Conservation (phyloP, 2,329 filamentous ascomycete genomes). For the Grosmannia serpens region DNA sequence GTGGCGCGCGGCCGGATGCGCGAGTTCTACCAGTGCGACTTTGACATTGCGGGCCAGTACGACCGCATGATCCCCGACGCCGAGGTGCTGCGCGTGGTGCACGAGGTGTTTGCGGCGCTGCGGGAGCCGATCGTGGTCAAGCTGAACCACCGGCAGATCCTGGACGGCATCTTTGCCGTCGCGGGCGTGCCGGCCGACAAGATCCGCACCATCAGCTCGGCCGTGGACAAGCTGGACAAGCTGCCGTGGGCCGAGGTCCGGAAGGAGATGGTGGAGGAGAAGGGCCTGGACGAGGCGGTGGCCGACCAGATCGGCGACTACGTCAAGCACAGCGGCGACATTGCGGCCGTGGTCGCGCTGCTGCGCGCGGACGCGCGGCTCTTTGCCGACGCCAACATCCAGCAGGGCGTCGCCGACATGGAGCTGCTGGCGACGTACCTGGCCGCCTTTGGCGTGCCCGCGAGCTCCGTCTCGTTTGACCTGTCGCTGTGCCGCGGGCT, state of each 20-base stretch:
- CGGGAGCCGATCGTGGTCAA: conserved; percentile 69
- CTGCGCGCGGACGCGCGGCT: conserved; percentile 58
- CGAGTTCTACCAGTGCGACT: conserved; percentile 96
- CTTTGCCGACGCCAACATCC: conserved; percentile 60
- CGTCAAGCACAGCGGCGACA: conserved; percentile 31
- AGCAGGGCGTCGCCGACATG: conserved; percentile 73
- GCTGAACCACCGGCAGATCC: conserved; percentile 87
- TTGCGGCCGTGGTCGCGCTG: conserved; percentile 57
- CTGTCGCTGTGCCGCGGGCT: conserved; percentile 72
- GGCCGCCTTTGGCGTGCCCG: conserved; percentile 55
- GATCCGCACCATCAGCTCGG: conserved; percentile 79
- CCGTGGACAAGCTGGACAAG: conserved; percentile 94
- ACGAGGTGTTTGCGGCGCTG: conserved; percentile 74
- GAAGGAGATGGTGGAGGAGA: conserved; percentile 88
- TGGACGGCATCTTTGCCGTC: conserved; percentile 85
- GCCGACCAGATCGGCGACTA: conserved; percentile 83
- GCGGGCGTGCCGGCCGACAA: conserved; percentile 81
- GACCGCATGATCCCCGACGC: conserved; percentile 89
- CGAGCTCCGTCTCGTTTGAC: conserved; percentile 74
- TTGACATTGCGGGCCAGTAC: conserved; percentile 82
- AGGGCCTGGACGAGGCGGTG: conserved; percentile 63
- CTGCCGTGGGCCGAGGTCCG: conserved; percentile 78
- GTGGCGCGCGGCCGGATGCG: conserved; percentile 89
- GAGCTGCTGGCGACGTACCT: conserved; percentile 71
- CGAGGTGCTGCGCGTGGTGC: conserved; percentile 74